Base-by-base conservation (phyloP, 2,329 filamentous ascomycete genomes). In the Didymella sp. region DNA sequence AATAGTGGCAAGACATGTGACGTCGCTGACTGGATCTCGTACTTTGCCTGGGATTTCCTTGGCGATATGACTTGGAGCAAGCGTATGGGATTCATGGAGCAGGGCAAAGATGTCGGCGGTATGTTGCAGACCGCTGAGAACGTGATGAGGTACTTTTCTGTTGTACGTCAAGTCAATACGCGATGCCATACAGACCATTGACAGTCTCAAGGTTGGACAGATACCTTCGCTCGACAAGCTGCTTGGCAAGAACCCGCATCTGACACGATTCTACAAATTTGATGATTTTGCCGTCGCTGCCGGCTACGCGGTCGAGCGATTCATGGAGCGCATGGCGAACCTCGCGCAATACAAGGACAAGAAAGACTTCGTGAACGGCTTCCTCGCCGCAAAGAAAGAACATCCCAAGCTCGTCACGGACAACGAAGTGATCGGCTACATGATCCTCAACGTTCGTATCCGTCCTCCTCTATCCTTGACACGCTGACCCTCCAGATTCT, bases 41-140 rank as follows among this genome's bases (percentile, higher is more conserved):
- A 61, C 49, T 72, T 73, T 51, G 60, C 68, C 22, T 69, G 63
- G 60, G 63, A 67, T 40, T 65, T 79, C 6, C 62, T 81, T 0
- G 75, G 76, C 1, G 73, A 79, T 38, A 64, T 80, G 49, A 77
- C 74, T 0, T 80, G 78, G 59, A 71, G 73, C 17, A 73, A 75
- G 58, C 72, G 71, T n/a, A 69, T 79, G 7, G 79, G 78, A 0
- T 80, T 80, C 60, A 69, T 80, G 44, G 73, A 80, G 50, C 59
- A 72, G 42, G 78, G 75, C 0, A 62, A 64, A 17, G 79, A 80
- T 52, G 67, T 80, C 25, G 75, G 76, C 5, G 59, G 60, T 40
- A 65, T 72, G 62, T 51, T 73, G 13, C 52, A 51, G n/a, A 77
- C 80, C 44, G 74, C 80, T 28, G 79, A 63, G 27, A 60, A 66